phyloP scores from a whole-genome alignment of 306 rosid genomes.

The Dalbergia oliveri region DNA sequence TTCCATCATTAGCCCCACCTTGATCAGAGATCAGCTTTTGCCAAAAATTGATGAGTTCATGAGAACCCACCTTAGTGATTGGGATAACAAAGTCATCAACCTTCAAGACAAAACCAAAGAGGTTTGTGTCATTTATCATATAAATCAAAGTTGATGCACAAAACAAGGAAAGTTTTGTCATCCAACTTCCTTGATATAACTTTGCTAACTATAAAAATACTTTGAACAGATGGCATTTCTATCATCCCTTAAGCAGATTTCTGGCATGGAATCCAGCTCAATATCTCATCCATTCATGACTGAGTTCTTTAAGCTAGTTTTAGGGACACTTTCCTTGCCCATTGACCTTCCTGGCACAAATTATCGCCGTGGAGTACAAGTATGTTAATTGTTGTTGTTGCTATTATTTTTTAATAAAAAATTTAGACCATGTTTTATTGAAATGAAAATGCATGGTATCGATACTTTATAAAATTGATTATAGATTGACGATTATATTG shows the following conservation, averaged over 20 bases:
- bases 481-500: neutral
- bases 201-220: neutral
- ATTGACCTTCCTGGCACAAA: slow-evolving; percentile 93
- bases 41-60: slow-evolving; percentile 88
- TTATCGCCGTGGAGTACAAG: slow-evolving; percentile 83
- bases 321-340: slow-evolving; percentile 93
- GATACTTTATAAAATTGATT: neutral
- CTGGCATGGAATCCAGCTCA: slow-evolving; percentile 81
- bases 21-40: slow-evolving; percentile 75
- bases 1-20: slow-evolving; percentile 79
- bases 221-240: slow-evolving; percentile 91
- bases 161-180: neutral
- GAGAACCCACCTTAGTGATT: slow-evolving; percentile 73
- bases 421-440: neutral
- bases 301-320: slow-evolving; percentile 90
- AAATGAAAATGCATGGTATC: neutral
- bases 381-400: slow-evolving; percentile 25
- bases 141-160: neutral
- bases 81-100: slow-evolving; percentile 78
- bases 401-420: neutral
- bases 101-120: slow-evolving; percentile 93
- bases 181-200: neutral
- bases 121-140: slow-evolving; percentile 52
- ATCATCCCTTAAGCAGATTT: slow-evolving; percentile 91
- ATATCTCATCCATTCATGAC: slow-evolving; percentile 67